Conservation (phyloP, 2,329 filamentous ascomycete genomes). For the Botrytis deweyae region DNA sequence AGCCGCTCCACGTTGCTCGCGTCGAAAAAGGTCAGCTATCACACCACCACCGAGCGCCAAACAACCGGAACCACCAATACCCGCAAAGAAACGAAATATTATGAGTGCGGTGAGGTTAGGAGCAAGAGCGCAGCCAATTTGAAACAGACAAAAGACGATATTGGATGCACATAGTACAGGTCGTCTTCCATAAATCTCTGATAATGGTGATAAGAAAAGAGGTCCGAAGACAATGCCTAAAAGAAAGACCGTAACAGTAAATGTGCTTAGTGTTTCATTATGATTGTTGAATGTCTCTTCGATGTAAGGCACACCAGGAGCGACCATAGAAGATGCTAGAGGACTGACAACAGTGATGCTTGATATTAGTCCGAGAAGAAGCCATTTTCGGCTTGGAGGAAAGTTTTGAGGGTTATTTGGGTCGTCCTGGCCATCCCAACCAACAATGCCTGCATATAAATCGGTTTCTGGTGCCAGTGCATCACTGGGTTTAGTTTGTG, state of each 20-base stretch:
- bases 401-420: slow-evolving; percentile 27
- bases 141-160: slow-evolving; percentile 59
- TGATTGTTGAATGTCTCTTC: slow-evolving; percentile 28
- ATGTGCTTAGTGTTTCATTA: slow-evolving; percentile 22
- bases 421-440: slow-evolving; percentile 27
- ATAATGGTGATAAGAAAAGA: slow-evolving; percentile 55
- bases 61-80: slow-evolving; percentile 46
- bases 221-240: slow-evolving; percentile 59
- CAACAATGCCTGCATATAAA: slow-evolving; percentile 44
- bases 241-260: slow-evolving; percentile 50
- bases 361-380: slow-evolving; percentile 20
- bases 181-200: slow-evolving; percentile 63
- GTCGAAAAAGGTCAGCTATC: slow-evolving; percentile 43
- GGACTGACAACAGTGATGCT: slow-evolving; percentile 30
- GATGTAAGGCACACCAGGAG: slow-evolving; percentile 41
- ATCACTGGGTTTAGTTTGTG: not conserved
- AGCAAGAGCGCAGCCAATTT: slow-evolving; percentile 62
- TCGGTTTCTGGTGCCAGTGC: slow-evolving; percentile 36
- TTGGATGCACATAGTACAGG: slow-evolving; percentile 57
- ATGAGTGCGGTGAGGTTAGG: slow-evolving; percentile 47
- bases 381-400: slow-evolving; percentile 18
- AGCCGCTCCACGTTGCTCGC: slow-evolving; percentile 37
- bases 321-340: slow-evolving; percentile 45
- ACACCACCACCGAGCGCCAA: slow-evolving; percentile 45
- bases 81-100: slow-evolving; percentile 49